phyloP scores from a whole-genome alignment of 2,329 filamentous ascomycete genomes.

The Nectriaceae sp. region DNA sequence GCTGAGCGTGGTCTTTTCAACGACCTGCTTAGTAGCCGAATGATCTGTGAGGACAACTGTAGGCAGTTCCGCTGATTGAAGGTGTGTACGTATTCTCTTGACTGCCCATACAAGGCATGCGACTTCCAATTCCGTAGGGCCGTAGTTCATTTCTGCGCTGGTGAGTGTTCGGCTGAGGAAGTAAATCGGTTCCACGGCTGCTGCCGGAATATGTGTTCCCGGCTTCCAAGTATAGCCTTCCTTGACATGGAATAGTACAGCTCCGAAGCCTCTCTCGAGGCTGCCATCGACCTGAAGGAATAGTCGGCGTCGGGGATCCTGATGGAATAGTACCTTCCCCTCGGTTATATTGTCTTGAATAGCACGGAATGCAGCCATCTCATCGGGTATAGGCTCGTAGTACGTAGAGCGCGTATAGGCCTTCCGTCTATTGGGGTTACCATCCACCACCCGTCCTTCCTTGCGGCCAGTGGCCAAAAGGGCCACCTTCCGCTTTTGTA shows the following conservation, averaged over 20 bases:
- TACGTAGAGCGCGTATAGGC: not conserved
- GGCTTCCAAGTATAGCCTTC: not conserved
- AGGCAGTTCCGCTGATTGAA: not conserved
- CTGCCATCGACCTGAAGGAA: not conserved
- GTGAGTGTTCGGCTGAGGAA: not conserved
- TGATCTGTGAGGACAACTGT: constrained; percentile 1
- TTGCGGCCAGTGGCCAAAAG: not conserved
- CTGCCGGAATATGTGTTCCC: not conserved
- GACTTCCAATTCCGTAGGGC: not conserved
- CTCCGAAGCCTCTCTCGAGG: not conserved
- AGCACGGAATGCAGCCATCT: not conserved
- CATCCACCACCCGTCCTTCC: not conserved
- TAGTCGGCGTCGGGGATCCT: not conserved
- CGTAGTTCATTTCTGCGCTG: not conserved
- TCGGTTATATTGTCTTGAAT: not conserved
- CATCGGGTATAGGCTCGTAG: not conserved
- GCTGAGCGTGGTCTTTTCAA: not conserved
- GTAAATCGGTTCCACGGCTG: not conserved
- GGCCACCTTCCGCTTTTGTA: not conserved
- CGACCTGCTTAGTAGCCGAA: not conserved
- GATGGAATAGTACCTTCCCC: not conserved
- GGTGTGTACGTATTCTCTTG: not conserved
- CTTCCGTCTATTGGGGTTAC: not conserved
- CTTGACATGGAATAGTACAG: not conserved
- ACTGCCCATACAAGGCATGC: not conserved